Conservation (phyloP, 371 early-diverging fungal species). For the Mortierella sp. region DNA sequence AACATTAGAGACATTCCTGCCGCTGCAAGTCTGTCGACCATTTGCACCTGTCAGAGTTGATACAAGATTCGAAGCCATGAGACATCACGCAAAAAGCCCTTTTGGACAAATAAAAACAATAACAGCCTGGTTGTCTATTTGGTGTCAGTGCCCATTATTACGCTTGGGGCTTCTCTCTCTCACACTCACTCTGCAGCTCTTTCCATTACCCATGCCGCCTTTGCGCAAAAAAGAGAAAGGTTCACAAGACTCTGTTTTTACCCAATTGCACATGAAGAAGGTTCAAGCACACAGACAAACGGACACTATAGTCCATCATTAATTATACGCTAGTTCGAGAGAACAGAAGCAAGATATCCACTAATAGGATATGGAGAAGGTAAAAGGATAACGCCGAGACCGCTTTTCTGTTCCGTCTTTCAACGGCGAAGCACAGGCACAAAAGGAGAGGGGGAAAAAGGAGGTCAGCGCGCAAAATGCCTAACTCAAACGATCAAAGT, state of each 20-base stretch:
- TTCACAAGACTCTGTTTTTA: background rate
- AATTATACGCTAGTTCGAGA: background rate
- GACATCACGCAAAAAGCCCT: background rate
- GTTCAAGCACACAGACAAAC: background rate
- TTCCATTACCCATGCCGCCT: background rate
- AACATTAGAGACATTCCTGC: background rate
- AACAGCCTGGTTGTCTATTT: background rate
- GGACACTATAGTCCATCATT: background rate
- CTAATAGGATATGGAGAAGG: background rate
- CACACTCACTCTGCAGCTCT: background rate
- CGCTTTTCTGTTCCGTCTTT: background rate
- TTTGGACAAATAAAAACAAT: background rate
- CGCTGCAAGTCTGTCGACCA: background rate
- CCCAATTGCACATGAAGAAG: constrained; percentile 9
- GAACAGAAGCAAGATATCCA: background rate
- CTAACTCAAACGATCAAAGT: background rate
- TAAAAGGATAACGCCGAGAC: background rate
- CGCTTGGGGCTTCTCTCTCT: background rate
- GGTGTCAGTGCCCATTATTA: background rate
- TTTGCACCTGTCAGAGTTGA: constrained; percentile 6
- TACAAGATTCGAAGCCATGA: background rate
- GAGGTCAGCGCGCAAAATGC: background rate
- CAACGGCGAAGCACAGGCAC: background rate
- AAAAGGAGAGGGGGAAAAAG: background rate
- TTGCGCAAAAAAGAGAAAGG: background rate